Conservation (phyloP, 306 rosid genomes). For the Biancaea sappan region DNA sequence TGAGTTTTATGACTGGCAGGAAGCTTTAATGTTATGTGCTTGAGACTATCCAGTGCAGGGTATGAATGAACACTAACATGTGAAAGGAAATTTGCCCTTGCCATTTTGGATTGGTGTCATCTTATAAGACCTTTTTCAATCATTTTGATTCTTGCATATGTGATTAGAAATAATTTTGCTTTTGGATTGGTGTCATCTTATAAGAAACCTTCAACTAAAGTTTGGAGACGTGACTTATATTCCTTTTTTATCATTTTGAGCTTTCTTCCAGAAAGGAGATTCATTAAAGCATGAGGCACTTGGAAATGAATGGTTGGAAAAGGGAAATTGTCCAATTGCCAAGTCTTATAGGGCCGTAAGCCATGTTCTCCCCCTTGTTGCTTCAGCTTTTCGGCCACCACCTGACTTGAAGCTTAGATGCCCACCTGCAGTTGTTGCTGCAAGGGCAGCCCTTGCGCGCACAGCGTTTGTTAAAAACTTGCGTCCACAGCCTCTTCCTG, state of each 20-base stretch:
- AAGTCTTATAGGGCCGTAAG: slow-evolving; percentile 80
- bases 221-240: slow-evolving; percentile 8
- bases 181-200: not conserved
- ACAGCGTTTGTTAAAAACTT: slow-evolving; percentile 73
- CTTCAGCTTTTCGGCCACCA: slow-evolving; percentile 65
- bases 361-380: slow-evolving; percentile 77
- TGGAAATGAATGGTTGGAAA: slow-evolving; percentile 79
- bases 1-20: not conserved
- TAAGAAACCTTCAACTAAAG: not conserved
- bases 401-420: slow-evolving; percentile 68
- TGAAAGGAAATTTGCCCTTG: not conserved
- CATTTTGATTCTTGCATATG: slow-evolving; percentile 3
- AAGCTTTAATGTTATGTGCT: slow-evolving; percentile 8
- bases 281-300: slow-evolving; percentile 70
- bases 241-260: slow-evolving; percentile 18
- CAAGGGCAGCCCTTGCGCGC: slow-evolving; percentile 88
- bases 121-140: not conserved
- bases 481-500: slow-evolving; percentile 88
- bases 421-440: slow-evolving; percentile 82
- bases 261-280: slow-evolving; percentile 53
- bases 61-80: not conserved
- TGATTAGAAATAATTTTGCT: not conserved
- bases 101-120: not conserved
- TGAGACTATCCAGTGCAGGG: not conserved
- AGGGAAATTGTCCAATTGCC: slow-evolving; percentile 81